Conservation (phyloP, 805 yeast genomes). For the Wickerhamiella azyma region DNA sequence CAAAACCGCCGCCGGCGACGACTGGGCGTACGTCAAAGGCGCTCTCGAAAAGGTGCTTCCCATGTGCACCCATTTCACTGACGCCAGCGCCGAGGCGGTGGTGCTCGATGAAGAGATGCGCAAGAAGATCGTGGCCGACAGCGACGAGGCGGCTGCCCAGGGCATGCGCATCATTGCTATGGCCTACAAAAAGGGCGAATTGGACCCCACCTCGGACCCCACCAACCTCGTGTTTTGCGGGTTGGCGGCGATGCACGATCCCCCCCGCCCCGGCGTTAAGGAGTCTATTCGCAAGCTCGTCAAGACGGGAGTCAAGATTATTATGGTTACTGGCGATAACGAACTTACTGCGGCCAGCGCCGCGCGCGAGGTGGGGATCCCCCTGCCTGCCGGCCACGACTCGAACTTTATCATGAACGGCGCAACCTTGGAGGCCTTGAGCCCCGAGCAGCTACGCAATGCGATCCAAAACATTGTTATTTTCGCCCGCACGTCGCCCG, state of each 20-base stretch:
- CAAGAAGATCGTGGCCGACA: slow-evolving; percentile 36
- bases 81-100: slow-evolving; percentile 40
- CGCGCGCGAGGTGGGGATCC: slow-evolving; percentile 45
- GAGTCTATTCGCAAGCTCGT: slow-evolving; percentile 59
- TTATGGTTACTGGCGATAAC: slow-evolving; percentile 82
- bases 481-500: slow-evolving; percentile 32
- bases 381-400: slow-evolving; percentile 39
- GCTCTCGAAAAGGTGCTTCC: slow-evolving; percentile 66
- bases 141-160: slow-evolving; percentile 55
- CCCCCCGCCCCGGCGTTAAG: slow-evolving; percentile 83
- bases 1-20: slow-evolving; percentile 42
- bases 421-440: slow-evolving; percentile 60
- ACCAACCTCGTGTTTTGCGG: slow-evolving; percentile 74
- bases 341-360: slow-evolving; percentile 39
- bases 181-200: slow-evolving; percentile 66
- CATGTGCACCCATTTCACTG: slow-evolving; percentile 47
- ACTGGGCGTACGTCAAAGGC: slow-evolving; percentile 69
- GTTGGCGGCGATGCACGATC: slow-evolving; percentile 90
- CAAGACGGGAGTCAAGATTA: slow-evolving; percentile 92
- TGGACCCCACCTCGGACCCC: too few species aligned
- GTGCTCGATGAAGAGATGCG: slow-evolving; percentile 42
- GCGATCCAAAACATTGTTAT: slow-evolving; percentile 69
- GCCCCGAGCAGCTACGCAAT: slow-evolving; percentile 56
- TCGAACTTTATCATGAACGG: slow-evolving; percentile 70
- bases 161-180: slow-evolving; percentile 81